phyloP scores from a whole-genome alignment of 768 basidiomycete species.

The Pilatotrama ljubarskyi region DNA sequence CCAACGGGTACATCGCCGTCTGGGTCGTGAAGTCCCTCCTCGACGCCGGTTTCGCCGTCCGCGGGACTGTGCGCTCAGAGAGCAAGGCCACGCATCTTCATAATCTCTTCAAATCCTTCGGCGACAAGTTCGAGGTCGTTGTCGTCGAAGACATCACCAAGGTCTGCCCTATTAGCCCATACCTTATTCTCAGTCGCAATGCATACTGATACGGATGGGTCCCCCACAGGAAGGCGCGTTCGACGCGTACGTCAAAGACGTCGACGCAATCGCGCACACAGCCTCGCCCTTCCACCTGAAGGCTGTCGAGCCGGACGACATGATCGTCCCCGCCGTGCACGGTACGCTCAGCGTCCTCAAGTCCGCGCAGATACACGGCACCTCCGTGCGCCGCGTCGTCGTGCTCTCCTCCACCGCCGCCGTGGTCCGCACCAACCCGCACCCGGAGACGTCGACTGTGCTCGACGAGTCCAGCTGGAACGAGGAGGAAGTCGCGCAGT shows the following conservation, averaged over 20 bases:
- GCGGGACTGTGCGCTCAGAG: slow-evolving; percentile 63
- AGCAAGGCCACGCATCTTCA: slow-evolving; percentile 59
- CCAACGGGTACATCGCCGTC: slow-evolving; percentile 58
- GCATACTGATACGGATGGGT: too few relatives aligned
- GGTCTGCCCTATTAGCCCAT: slow-evolving; percentile 31
- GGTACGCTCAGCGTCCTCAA: slow-evolving; percentile 69
- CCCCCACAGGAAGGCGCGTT: slow-evolving; percentile 62
- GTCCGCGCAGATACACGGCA: slow-evolving; percentile 53
- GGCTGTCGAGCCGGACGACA: slow-evolving; percentile 47
- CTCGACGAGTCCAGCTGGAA: slow-evolving; percentile 67
- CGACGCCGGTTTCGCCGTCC: slow-evolving; percentile 61
- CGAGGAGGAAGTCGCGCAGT: slow-evolving; percentile 42
- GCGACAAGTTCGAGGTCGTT: slow-evolving; percentile 60
- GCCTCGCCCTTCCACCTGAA: slow-evolving; percentile 61
- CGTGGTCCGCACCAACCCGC: slow-evolving; percentile 32
- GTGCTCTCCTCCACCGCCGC: slow-evolving; percentile 60
- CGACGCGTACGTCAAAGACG: slow-evolving; percentile 73
- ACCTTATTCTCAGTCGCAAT: not conserved
- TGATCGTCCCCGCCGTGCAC: slow-evolving; percentile 69
- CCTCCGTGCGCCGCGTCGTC: slow-evolving; percentile 54
- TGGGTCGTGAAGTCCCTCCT: slow-evolving; percentile 62
- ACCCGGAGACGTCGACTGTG: slow-evolving; percentile 20
- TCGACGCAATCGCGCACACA: slow-evolving; percentile 69
- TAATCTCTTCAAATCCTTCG: slow-evolving; percentile 51
- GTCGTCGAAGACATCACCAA: slow-evolving; percentile 70